These are phyloP conservation scores for Dillenia suffruticosa DNA, from an alignment of 164 flowering plant species.

Conservation along the genomic window DNA sequence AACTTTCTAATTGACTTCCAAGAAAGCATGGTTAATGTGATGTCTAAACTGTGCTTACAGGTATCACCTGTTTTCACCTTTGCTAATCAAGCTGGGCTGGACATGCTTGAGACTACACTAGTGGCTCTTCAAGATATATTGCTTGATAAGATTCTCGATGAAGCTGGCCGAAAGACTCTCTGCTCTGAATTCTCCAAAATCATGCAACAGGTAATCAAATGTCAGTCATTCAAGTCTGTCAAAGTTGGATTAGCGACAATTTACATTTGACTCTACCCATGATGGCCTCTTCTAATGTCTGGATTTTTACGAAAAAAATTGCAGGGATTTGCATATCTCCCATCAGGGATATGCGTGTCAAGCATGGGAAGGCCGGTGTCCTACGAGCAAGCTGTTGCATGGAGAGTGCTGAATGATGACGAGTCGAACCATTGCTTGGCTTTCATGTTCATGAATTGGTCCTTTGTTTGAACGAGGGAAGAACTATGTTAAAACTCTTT, in stretches of 20 bases:
- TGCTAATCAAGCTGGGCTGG: slow-evolving; percentile 77
- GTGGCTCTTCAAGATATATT: slow-evolving; percentile 72
- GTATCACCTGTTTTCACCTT: slow-evolving; percentile 66
- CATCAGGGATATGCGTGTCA: slow-evolving; percentile 70
- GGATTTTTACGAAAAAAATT: neutral
- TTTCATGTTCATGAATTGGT: slow-evolving; percentile 85
- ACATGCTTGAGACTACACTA: slow-evolving; percentile 79
- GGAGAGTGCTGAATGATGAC: slow-evolving; percentile 79
- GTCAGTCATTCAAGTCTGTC: neutral
- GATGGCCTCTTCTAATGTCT: no score
- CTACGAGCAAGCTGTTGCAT: slow-evolving; percentile 76
- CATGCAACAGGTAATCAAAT: slow-evolving; percentile 50
- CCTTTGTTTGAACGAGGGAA: slow-evolving; percentile 48
- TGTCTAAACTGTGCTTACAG: slow-evolving; percentile 24
- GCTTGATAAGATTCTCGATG: slow-evolving; percentile 66
- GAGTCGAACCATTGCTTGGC: slow-evolving; percentile 72
- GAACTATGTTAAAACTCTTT: neutral
- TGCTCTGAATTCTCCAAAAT: slow-evolving; percentile 62
- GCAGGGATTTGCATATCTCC: slow-evolving; percentile 75
- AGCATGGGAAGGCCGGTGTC: slow-evolving; percentile 80
- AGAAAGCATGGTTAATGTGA: slow-evolving; percentile 1
- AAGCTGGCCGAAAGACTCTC: slow-evolving; percentile 48
- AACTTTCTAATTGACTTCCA: neutral
- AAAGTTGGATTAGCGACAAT: slow-evolving; percentile 9
- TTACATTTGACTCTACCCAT: neutral